Conservation (phyloP, 164 flowering plant genomes). For the grape (Vitis vinifera) region ASM3070453v1 NC_081819.1:22022501-22023000, state of each 20-base stretch:
- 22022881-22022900: slow-evolving; percentile 59
- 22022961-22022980: slow-evolving; percentile 18
- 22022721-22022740: neutral
- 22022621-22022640: no score
- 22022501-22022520: neutral
- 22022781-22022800: neutral
- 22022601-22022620: no score
- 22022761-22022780: neutral
- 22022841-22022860: neutral
- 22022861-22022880: slow-evolving; percentile 48
- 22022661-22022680: no score
- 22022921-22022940: slow-evolving; percentile 63
- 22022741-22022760: neutral
- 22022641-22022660: no score
- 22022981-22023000: slow-evolving; percentile 11
- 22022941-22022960: slow-evolving; percentile 70
- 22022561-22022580: no score
- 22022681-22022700: no score
- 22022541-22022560: no score
- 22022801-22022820: no score
- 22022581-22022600: no score
- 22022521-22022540: neutral
- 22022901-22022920: slow-evolving; percentile 74
- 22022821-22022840: neutral
- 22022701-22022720: no score